Evolutionary conservation across 345 rosid genomes (phyloP), one percentile per base, ranked within the genome.

Genomic region (rapeseed (Brassica napus)): DNA sequence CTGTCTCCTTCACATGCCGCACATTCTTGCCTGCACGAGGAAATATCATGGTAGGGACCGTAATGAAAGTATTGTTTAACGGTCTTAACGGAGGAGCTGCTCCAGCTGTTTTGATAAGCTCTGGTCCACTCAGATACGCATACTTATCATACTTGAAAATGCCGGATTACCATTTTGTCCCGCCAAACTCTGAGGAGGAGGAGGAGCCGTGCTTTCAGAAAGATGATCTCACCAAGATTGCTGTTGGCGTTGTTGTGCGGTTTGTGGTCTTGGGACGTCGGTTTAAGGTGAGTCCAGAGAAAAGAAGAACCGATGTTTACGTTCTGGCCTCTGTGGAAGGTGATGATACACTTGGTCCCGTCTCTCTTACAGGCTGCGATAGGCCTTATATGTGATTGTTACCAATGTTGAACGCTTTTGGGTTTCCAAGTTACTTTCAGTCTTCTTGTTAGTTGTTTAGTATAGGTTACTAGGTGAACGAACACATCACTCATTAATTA

Each of bases 291-390:
- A 49, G 14, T 14, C 73, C 73, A 11, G 52, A 67, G 18, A 34
- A 58, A 3, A 60, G 12, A 76, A 76, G 24, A 37, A 66, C 54
- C 35, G 83, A 81, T 6, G 4, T 71, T 57, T 65, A 76, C 21
- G 77, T 72, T 65, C 70, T 81, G 16, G 83, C 77, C 1, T 76
- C 77, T 15, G 3, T 81, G n/a, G 77, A 71, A 65, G 77, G 77
- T 6, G 18, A 70, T 5, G 60, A 47, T 67, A 14, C 77, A 54
- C 60, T 76, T 67, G 83, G 83, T 34, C 83, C 81, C 2, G 4
- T 81, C 58, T 81, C 81, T 65, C 83, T 81, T 52, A 7, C 83
- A 71, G 83, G 81, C 21, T 15, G 58, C 10, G 83, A 81, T 76
- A 64, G 63, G 54, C 77, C 74, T 1, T 75, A 71, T 52, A 71